Conservation (phyloP, 2,329 filamentous ascomycete species). For the Lachnellula suecica region DNA sequence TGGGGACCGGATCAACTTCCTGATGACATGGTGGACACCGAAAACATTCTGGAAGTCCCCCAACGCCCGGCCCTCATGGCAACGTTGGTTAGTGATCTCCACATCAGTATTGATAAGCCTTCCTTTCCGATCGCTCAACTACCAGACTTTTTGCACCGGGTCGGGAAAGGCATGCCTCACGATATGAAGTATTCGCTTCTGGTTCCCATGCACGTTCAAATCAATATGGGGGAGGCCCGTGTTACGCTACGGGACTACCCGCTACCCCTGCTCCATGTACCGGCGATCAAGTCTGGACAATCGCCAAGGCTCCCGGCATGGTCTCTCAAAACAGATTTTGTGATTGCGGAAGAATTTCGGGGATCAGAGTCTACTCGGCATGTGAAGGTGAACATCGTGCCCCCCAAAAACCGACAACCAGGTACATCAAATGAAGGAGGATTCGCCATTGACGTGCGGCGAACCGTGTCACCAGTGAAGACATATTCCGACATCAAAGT, state of each 20-base stretch:
- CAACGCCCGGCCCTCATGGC: conserved; percentile 82
- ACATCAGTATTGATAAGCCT: conserved; percentile 85
- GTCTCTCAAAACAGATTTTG: conserved; percentile 85
- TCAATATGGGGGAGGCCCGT: conserved; percentile 87
- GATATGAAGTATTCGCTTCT: conserved; percentile 90
- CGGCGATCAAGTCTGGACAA: conserved; percentile 76
- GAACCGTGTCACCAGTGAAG: conserved; percentile 93
- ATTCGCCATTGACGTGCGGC: conserved; percentile 82
- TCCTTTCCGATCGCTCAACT: conserved; percentile 82
- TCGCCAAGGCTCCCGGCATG: conserved; percentile 78
- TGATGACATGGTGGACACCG: conserved; percentile 77
- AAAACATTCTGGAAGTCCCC: conserved; percentile 83
- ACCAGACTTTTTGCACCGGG: conserved; percentile 78
- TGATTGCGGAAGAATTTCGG: conserved; percentile 91
- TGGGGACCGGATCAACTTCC: conserved; percentile 80
- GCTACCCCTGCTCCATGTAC: conserved; percentile 86
- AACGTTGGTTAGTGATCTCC: conserved; percentile 78
- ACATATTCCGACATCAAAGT: conserved; percentile 91
- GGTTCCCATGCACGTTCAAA: conserved; percentile 83
- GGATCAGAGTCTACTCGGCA: conserved; percentile 77
- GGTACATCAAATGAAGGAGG: conserved; percentile 56
- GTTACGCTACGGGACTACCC: conserved; percentile 92
- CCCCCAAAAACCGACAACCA: conserved; percentile 59
- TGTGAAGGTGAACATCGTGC: conserved; percentile 81
- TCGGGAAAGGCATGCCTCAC: conserved; percentile 95